These are phyloP conservation scores for Penicillium sp. DNA, from an alignment of 2,329 filamentous ascomycete genomes.

Conservation along the genomic window DNA sequence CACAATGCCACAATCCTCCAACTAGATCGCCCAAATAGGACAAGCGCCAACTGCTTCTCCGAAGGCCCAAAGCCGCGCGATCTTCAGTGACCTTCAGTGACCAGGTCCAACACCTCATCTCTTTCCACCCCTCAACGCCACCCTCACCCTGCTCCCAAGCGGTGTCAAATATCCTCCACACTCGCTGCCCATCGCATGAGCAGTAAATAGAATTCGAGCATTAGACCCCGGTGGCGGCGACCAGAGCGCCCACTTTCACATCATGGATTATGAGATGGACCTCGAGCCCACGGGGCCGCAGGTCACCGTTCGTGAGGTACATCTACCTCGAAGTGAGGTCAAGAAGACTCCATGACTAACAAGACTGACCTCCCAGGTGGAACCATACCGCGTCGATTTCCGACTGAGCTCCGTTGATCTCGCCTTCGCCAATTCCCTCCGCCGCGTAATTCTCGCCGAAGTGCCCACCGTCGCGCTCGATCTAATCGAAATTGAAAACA, in stretches of 20 bases:
- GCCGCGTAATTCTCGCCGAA: conserved; percentile 88
- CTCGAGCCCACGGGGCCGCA: conserved; percentile 51
- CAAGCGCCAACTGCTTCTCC: conserved; percentile 25
- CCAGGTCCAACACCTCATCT: conserved; percentile 7
- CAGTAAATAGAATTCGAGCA: conserved; percentile 8
- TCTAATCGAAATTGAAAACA: conserved; percentile 86
- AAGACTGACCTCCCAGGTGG: conserved; percentile 59
- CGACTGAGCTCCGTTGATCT: conserved; percentile 87
- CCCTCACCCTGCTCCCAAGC: neutral
- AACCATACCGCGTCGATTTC: conserved; percentile 82
- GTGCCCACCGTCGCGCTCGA: conserved; percentile 95
- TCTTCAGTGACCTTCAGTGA: conserved; percentile 12
- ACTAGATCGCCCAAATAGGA: conserved; percentile 22
- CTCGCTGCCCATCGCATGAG: neutral
- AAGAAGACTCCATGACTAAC: neutral
- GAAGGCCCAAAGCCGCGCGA: conserved; percentile 26
- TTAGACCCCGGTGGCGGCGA: conserved; percentile 22
- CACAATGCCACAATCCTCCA: neutral
- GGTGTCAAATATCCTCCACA: neutral
- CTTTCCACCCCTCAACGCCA: conserved; percentile 2
- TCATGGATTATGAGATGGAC: conserved; percentile 51
- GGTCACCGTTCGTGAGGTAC: conserved; percentile 51
- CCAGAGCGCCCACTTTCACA: conserved; percentile 24
- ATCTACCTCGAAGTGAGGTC: neutral
- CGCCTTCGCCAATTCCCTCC: conserved; percentile 87